Conservation (phyloP, 257 asterid species). For the Nicotiana attenuata region DNA sequence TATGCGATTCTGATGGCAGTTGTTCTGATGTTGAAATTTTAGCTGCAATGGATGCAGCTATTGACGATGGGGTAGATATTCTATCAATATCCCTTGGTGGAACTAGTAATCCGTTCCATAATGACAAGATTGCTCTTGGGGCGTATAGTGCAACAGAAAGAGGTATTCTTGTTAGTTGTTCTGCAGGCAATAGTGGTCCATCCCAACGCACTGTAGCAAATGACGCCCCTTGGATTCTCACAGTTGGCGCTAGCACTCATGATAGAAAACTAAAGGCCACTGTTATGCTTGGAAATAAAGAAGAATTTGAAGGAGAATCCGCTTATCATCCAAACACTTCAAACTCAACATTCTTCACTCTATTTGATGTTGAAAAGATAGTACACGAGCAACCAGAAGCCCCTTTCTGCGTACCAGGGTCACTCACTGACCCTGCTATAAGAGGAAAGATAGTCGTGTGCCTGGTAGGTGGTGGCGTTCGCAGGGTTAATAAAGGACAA, state of each 20-base stretch:
- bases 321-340: slow-evolving; percentile 31
- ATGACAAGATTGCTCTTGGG: slow-evolving; percentile 26
- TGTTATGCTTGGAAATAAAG: slow-evolving; percentile 27
- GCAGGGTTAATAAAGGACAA: slow-evolving; percentile 20
- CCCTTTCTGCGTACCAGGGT: slow-evolving; percentile 13
- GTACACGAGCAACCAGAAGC: slow-evolving; percentile 8
- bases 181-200: slow-evolving; percentile 39
- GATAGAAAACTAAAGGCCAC: slow-evolving; percentile 31
- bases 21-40: slow-evolving; percentile 30
- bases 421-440: slow-evolving; percentile 17
- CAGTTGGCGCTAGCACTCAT: slow-evolving; percentile 47
- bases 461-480: not conserved
- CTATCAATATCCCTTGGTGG: slow-evolving; percentile 39
- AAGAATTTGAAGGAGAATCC: slow-evolving; percentile 27
- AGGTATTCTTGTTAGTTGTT: slow-evolving; percentile 43
- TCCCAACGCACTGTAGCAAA: not conserved
- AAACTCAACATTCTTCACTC: slow-evolving; percentile 15
- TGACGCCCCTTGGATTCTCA: slow-evolving; percentile 49
- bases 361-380: slow-evolving; percentile 26
- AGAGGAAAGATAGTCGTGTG: slow-evolving; percentile 48
- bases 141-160: slow-evolving; percentile 37
- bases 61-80: slow-evolving; percentile 38
- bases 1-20: not conserved
- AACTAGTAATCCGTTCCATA: not conserved
- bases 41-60: slow-evolving; percentile 48